Conservation (phyloP, 305 asterid species). For the Solanum hybrid region DNA sequence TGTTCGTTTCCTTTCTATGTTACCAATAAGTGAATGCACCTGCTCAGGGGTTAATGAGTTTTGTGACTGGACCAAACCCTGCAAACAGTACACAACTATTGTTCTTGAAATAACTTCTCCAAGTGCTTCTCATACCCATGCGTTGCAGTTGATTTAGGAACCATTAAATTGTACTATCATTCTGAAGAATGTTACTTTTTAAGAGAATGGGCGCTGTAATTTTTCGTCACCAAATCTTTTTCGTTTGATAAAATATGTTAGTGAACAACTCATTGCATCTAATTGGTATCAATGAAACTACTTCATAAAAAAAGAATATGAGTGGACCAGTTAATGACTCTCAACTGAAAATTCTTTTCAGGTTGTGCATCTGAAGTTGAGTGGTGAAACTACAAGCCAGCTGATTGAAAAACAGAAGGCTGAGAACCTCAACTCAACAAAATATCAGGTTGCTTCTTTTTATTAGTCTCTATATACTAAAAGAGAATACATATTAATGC, state of each 20-base stretch:
- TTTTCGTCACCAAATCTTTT: background rate
- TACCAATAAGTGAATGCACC: background rate
- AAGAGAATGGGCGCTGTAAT: background rate
- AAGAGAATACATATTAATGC: background rate
- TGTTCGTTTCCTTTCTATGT: background rate
- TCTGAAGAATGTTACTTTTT: background rate
- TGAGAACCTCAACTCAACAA: slow-evolving; percentile 13
- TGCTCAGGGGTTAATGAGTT: background rate
- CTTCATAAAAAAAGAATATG: background rate
- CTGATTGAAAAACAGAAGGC: slow-evolving; percentile 14
- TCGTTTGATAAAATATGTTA: background rate
- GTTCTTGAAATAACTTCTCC: background rate
- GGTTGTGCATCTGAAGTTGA: slow-evolving; percentile 8
- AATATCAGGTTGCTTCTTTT: slow-evolving; percentile 8
- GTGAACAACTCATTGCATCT: background rate
- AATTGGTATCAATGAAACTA: background rate
- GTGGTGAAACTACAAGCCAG: slow-evolving; percentile 6
- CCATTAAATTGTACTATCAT: background rate
- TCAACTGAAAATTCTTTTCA: background rate
- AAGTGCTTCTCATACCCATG: background rate
- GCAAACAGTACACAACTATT: background rate
- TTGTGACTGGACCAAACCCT: background rate
- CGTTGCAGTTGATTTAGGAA: background rate
- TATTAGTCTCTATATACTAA: background rate
- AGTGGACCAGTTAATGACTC: background rate